Evolutionary conservation across 179 eudicot species (phyloP).

Genomic region (Drosera spatulata): DNA sequence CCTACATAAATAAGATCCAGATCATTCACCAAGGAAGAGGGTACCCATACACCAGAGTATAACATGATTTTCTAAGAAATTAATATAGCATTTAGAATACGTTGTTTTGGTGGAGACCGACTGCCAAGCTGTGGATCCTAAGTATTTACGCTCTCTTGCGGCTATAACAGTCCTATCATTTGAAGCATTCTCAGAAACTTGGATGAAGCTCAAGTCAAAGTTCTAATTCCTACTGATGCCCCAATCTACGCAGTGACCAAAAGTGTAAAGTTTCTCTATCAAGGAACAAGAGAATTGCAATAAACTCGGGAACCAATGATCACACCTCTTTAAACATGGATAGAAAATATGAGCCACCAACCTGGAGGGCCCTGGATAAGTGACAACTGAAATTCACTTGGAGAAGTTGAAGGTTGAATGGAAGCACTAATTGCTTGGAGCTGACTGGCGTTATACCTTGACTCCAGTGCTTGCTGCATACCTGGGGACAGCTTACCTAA

Average conservation of each 20-base stretch:
- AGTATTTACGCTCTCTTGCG: no score
- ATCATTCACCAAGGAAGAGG: no score
- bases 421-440: conserved; percentile 80
- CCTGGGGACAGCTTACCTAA: conserved; percentile 52
- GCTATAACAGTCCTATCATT: no score
- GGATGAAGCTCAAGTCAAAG: no score
- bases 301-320: background rate
- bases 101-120: no score
- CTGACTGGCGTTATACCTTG: conserved; percentile 81
- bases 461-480: conserved; percentile 54
- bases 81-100: no score
- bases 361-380: conserved; percentile 99
- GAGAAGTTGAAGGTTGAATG: conserved; percentile 33
- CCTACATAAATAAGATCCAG: no score
- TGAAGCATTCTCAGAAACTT: no score
- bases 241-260: background rate
- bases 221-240: background rate
- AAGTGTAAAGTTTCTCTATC: background rate
- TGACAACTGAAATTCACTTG: conserved; percentile 43
- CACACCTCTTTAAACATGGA: conserved; percentile 1
- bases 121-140: no score
- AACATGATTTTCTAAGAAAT: no score
- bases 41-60: no score
- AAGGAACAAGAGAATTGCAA: background rate
- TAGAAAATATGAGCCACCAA: conserved; percentile 13